phyloP scores from a whole-genome alignment of 2,329 filamentous ascomycete species.

The Daldinia eschscholtzii region DNA sequence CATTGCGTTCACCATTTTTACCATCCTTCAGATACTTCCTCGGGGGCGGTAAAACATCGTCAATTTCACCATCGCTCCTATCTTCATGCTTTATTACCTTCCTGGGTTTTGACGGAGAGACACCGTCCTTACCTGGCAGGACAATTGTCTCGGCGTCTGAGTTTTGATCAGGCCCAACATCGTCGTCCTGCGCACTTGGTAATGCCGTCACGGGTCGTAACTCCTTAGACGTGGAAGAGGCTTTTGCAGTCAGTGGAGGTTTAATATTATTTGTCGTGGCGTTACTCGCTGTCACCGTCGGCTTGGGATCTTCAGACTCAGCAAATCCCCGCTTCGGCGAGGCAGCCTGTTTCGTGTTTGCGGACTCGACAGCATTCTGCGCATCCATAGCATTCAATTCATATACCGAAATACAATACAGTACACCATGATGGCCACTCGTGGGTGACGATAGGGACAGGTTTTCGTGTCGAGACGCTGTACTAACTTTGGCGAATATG shows the following conservation, averaged over 20 bases:
- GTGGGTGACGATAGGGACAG: conserved; percentile 52
- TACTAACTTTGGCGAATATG: conserved; percentile 32
- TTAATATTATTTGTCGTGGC: conserved; percentile 44
- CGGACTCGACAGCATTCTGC: conserved; percentile 75
- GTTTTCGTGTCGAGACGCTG: conserved; percentile 37
- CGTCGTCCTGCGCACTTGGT: conserved; percentile 58
- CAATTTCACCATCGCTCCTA: conserved; percentile 68
- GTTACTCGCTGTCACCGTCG: conserved; percentile 47
- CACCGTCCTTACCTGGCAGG: conserved; percentile 72
- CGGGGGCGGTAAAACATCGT: conserved; percentile 51
- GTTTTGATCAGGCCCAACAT: conserved; percentile 67
- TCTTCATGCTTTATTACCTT: conserved; percentile 76
- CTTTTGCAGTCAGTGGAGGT: conserved; percentile 43
- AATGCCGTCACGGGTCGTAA: conserved; percentile 47
- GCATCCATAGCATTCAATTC: conserved; percentile 76
- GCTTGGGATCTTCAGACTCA: conserved; percentile 54
- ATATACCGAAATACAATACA: conserved; percentile 60
- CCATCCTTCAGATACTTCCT: conserved; percentile 55
- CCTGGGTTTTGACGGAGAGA: conserved; percentile 72
- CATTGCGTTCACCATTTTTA: conserved; percentile 48
- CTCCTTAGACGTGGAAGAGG: conserved; percentile 51
- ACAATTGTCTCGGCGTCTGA: conserved; percentile 81
- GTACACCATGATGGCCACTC: conserved; percentile 71
- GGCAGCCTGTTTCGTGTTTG: conserved; percentile 70
- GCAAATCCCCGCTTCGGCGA: conserved; percentile 61